Percentiles rank a stretch among this genome's conserved stretches.
Evolutionary conservation across 257 asterid genomes (phyloP).

Genomic region (Solanum gracilifrons): DNA sequence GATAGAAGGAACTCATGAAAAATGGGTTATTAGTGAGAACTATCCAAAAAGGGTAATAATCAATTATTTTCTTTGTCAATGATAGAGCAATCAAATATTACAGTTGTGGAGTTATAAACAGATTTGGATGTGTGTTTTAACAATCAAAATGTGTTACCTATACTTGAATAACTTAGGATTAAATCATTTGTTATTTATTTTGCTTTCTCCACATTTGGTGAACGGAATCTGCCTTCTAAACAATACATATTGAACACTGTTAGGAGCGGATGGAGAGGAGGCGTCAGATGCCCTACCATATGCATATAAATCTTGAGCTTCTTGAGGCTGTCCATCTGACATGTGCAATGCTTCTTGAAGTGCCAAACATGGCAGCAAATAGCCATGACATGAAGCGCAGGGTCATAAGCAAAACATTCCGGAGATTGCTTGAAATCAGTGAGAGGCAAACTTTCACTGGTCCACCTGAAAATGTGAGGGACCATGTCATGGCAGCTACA

Average conservation of each 20-base stretch:
- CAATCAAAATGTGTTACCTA: neutral
- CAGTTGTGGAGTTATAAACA: neutral
- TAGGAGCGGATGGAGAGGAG: conserved; percentile 93
- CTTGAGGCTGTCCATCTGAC: conserved; percentile 94
- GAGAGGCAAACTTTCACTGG: conserved; percentile 89
- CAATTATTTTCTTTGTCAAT: neutral
- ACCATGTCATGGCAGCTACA: conserved; percentile 94
- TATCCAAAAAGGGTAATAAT: neutral
- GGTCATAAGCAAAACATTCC: conserved; percentile 76
- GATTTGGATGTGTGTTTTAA: neutral
- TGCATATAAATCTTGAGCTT: conserved; percentile 97
- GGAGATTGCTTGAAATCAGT: conserved; percentile 67
- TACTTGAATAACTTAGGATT: neutral
- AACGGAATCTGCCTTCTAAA: neutral
- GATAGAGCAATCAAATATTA: neutral
- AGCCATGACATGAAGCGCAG: conserved; percentile 69
- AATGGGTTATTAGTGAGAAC: neutral
- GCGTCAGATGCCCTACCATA: conserved; percentile 98
- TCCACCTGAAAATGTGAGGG: conserved; percentile 94
- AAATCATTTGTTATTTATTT: neutral
- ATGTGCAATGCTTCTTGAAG: conserved; percentile 91
- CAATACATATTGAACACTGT: neutral
- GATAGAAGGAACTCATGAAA: neutral
- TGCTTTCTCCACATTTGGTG: neutral
- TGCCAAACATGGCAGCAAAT: conserved; percentile 95